Conservation (phyloP, 1,284 basidiomycete genomes). For the Apiotrichum gracile region DNA sequence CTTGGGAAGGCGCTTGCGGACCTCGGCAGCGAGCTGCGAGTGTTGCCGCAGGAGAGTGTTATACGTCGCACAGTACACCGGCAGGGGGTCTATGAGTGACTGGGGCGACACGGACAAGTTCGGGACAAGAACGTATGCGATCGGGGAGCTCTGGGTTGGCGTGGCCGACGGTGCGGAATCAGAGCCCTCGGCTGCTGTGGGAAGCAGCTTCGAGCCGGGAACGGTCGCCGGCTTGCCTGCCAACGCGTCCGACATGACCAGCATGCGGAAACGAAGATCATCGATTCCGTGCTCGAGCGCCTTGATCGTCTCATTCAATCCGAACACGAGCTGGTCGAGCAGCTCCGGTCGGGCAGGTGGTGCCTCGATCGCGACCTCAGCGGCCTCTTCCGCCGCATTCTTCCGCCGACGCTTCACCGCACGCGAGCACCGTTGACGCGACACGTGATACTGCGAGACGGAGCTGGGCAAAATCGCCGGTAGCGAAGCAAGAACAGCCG, state of each 20-base stretch:
- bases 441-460: conserved; percentile 37
- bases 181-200: conserved; percentile 33
- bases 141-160: too few species aligned
- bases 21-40: conserved; percentile 22
- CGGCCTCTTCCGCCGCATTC: neutral
- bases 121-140: conserved; percentile 35
- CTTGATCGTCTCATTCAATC: conserved; percentile 76
- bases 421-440: conserved; percentile 30
- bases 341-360: conserved; percentile 45
- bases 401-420: conserved; percentile 19
- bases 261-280: conserved; percentile 30
- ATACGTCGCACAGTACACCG: conserved; percentile 38
- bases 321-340: conserved; percentile 57
- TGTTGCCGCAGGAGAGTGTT: conserved; percentile 39
- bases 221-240: conserved; percentile 12
- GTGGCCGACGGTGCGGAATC: neutral
- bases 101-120: conserved; percentile 35
- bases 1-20: neutral
- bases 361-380: neutral
- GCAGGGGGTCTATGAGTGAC: conserved; percentile 35
- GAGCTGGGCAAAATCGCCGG: conserved; percentile 25
- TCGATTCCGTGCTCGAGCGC: conserved; percentile 59
- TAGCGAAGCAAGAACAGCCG: conserved; percentile 28
- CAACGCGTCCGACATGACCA: conserved; percentile 37
- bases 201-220: conserved; percentile 14